phyloP scores from a whole-genome alignment of 805 yeast genomes.

The Pichia membranifaciens region DNA sequence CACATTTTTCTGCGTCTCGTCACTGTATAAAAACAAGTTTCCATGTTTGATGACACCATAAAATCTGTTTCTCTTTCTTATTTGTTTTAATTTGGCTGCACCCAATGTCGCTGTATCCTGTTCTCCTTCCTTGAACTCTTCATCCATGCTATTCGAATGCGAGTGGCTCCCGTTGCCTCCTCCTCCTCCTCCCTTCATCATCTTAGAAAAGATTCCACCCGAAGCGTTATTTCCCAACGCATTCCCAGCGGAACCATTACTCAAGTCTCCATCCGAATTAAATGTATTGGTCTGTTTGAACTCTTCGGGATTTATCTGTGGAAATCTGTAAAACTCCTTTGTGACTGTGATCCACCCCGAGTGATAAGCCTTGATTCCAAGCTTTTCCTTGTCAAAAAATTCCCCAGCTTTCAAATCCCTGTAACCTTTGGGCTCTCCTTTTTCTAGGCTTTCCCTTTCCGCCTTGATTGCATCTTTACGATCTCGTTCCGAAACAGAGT shows the following conservation, averaged over 20 bases:
- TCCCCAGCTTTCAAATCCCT: constrained; percentile 50
- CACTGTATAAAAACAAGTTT: constrained; percentile 76
- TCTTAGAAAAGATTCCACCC: constrained; percentile 5
- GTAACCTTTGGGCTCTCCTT: constrained; percentile 26
- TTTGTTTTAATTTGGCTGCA: constrained; percentile 33
- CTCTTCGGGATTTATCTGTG: constrained; percentile 33
- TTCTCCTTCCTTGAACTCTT: not conserved
- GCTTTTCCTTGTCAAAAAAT: constrained; percentile 51
- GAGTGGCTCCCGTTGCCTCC: not conserved
- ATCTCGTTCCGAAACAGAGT: constrained; percentile 18
- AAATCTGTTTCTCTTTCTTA: constrained; percentile 52
- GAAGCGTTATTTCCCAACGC: not conserved
- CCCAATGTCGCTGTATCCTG: constrained; percentile 26
- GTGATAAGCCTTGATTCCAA: constrained; percentile 59
- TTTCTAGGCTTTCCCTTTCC: constrained; percentile 21
- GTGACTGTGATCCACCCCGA: constrained; percentile 86
- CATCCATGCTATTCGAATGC: constrained; percentile 1
- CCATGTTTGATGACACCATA: constrained; percentile 80
- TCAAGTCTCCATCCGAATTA: constrained; percentile 1
- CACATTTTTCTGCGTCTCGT: constrained; percentile 57
- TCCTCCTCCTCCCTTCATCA: constrained; percentile 1
- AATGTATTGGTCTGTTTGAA: constrained; percentile 14
- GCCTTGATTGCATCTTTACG: constrained; percentile 18
- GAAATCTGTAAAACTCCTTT: constrained; percentile 57
- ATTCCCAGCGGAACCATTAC: not conserved